These are phyloP conservation scores for Aureobasidium sp. DNA, from an alignment of 2,329 filamentous ascomycete species.

Conservation along the genomic window DNA sequence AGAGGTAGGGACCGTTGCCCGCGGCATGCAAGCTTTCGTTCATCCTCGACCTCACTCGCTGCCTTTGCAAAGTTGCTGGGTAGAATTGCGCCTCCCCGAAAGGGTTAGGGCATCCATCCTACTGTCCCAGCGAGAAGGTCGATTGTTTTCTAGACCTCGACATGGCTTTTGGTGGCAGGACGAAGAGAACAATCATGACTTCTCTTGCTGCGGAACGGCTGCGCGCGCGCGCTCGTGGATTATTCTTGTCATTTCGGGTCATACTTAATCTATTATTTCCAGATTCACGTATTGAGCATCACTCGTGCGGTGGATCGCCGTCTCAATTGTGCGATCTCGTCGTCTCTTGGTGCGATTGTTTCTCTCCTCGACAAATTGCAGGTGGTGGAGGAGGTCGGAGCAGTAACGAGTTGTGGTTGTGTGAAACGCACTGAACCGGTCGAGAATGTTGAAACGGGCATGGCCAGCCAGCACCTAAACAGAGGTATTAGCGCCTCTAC, in stretches of 20 bases:
- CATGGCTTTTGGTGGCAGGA: conserved; percentile 5
- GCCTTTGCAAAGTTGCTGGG: background rate
- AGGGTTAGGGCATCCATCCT: background rate
- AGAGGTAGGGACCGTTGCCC: background rate
- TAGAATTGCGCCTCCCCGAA: conserved; percentile 6
- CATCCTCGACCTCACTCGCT: background rate
- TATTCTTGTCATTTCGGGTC: background rate
- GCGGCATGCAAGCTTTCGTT: conserved; percentile 10
- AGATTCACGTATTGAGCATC: background rate
- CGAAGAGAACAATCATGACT: background rate
- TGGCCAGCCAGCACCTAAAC: conserved; percentile 1
- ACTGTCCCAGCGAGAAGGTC: background rate
- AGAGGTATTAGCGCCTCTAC: conserved; percentile 6
- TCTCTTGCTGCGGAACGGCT: background rate
- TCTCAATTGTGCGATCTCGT: background rate
- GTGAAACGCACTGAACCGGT: conserved; percentile 11
- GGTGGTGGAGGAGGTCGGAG: conserved; percentile 3
- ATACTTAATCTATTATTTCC: conserved; percentile 3
- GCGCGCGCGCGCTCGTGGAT: background rate
- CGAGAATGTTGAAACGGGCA: conserved; percentile 9
- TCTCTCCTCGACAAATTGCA: background rate
- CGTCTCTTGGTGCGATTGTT: background rate
- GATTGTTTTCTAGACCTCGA: conserved; percentile 6
- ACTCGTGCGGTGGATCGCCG: conserved; percentile 5
- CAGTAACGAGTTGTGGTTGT: conserved; percentile 12